These are phyloP conservation scores for Mycena epipterygia DNA, from an alignment of 768 basidiomycete genomes.

Conservation along the genomic window DNA sequence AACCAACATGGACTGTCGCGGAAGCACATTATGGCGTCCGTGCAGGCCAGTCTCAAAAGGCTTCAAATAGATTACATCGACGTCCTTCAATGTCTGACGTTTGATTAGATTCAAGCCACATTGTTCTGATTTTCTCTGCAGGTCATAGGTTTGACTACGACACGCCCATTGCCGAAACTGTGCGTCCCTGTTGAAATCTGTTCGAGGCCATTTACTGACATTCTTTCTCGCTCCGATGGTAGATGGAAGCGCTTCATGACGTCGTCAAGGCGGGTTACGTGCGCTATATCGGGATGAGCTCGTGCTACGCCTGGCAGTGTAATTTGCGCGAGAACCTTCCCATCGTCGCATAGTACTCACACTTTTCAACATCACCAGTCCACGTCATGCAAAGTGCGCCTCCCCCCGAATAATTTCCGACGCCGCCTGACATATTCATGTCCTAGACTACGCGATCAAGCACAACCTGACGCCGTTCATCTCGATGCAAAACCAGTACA, in stretches of 20 bases:
- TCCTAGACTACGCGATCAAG: constrained; percentile 51
- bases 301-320: constrained; percentile 58
- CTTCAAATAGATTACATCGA: constrained; percentile 69
- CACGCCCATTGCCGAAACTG: background rate
- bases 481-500: constrained; percentile 75
- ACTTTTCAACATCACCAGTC: background rate
- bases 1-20: constrained; percentile 63
- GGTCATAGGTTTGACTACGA: background rate
- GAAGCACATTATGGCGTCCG: constrained; percentile 71
- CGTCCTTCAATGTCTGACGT: constrained; percentile 60
- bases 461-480: constrained; percentile 59
- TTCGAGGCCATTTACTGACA: background rate
- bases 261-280: constrained; percentile 56
- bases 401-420: background rate
- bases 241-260: constrained; percentile 67
- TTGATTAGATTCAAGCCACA: background rate
- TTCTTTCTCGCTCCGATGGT: no score
- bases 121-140: background rate
- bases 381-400: background rate
- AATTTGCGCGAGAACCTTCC: background rate
- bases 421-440: background rate
- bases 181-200: background rate
- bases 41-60: constrained; percentile 55
- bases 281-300: constrained; percentile 60
- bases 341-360: background rate